phyloP scores from a whole-genome alignment of 768 basidiomycete species.

The Macrolepiota fuliginosa region DNA sequence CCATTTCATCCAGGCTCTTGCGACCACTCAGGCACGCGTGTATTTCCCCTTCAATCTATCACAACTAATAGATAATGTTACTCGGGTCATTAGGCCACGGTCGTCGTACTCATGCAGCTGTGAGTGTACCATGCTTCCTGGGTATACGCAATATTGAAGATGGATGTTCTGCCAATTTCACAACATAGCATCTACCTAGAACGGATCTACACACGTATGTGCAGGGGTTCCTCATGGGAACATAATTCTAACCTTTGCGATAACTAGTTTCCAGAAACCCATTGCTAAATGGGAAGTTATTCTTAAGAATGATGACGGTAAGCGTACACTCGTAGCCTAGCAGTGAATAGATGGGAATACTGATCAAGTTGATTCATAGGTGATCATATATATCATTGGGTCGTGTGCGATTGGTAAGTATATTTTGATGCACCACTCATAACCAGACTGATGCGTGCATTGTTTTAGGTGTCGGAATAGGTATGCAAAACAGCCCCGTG shows the following conservation, averaged over 20 bases:
- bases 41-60: not conserved
- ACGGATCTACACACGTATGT: too few relatives aligned
- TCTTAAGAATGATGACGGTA: not conserved
- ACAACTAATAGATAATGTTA: not conserved
- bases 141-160: too few relatives aligned
- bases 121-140: not conserved
- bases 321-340: too few relatives aligned
- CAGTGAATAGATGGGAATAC: too few relatives aligned
- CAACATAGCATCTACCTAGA: too few relatives aligned
- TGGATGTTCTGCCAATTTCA: too few relatives aligned
- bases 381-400: not conserved
- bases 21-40: not conserved
- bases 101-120: conserved; percentile 1
- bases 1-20: not conserved
- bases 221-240: too few relatives aligned
- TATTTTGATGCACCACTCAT: too few relatives aligned
- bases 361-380: not conserved
- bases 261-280: not conserved
- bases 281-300: not conserved
- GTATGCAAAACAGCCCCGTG: too few relatives aligned
- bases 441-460: too few relatives aligned
- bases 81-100: not conserved
- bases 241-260: too few relatives aligned
- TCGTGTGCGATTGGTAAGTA: not conserved
- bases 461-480: too few relatives aligned